A percentile compares a stretch with the other conserved stretches of the same genome.
These are phyloP conservation scores for Nicotiana obtusifolia DNA, from an alignment of 257 asterid species.

Conservation along the genomic window DNA sequence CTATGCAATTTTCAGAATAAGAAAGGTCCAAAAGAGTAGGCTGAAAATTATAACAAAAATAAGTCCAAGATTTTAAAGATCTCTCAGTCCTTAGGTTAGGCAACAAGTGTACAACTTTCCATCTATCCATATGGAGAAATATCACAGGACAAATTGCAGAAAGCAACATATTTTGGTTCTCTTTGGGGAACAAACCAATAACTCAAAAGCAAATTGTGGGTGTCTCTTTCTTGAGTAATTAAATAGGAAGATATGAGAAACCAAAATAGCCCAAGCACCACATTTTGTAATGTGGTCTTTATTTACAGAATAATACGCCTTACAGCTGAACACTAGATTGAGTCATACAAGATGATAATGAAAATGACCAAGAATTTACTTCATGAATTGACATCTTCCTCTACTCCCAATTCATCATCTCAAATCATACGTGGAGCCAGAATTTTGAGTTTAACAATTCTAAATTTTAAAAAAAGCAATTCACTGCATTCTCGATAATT, in stretches of 20 bases:
- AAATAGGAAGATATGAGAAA: not conserved
- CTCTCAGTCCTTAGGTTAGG: not conserved
- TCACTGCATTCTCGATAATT: too few relatives aligned
- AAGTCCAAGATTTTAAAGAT: not conserved
- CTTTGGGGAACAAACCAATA: not conserved
- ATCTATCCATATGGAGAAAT: not conserved
- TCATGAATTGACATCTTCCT: not conserved
- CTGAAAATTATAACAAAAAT: not conserved
- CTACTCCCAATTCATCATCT: too few relatives aligned
- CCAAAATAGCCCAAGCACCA: not conserved
- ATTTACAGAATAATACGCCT: not conserved
- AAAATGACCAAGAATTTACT: not conserved
- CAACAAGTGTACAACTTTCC: not conserved
- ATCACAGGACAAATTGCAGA: not conserved
- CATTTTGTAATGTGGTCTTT: slow-evolving; percentile 1
- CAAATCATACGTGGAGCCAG: too few relatives aligned
- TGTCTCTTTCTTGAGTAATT: not conserved
- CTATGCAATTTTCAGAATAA: not conserved
- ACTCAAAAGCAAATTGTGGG: not conserved
- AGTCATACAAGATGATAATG: not conserved
- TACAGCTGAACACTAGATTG: not conserved
- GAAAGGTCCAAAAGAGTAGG: not conserved
- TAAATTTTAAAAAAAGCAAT: rapidly evolving
- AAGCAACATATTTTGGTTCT: not conserved
- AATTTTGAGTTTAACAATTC: too few relatives aligned